Base-by-base conservation (phyloP, 2,329 filamentous ascomycete species). In the Chrysosporium queenslandicum region DNA sequence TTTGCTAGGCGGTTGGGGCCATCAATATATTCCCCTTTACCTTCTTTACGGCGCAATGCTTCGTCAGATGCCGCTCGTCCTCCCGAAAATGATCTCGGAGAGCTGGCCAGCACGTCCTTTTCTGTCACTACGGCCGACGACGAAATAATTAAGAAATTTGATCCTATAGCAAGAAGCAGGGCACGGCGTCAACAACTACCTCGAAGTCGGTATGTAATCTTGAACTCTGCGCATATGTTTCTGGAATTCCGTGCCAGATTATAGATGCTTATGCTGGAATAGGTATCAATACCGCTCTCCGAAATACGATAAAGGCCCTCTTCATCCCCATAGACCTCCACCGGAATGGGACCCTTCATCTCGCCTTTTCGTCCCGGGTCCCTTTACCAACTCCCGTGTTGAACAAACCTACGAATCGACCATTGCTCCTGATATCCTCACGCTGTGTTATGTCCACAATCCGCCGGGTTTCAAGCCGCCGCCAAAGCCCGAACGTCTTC, bases 241-340 rank as follows among this genome's bases (percentile, higher is more conserved):
- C 9, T 6, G 25, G 9, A 12, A n/a, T 37, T 29, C 32, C 21
- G 18, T 46, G 32, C 32, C n/a, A 16, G n/a, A n/a, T n/a, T n/a
- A n/a, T n/a, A n/a, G 42, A 41, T 25, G 14, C 16, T 23, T 45
- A 36, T 4, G 23, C 12, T 16, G 55, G 25, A 94, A 91, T 77
- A 43, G 40, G 12, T 98, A 97, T 74, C 87, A 94, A 71, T 97
- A 86, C 71, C 88, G 90, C 58, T 85, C 91, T 47, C 92, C 92
- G 58, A 92, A 91, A 73, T 98, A 90, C 78, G 83, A 95, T 70
- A 87, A 91, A 64, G 92, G 92, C 53, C 90, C 90, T 58, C 77
- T 97, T 21, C 90, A 97, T 67, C 92, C 92, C 47, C 82, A 96
- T 63, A 88, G 95, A 73, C 86, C 88, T 54, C 91, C 88, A n/a